Percentiles rank a stretch among this genome's conserved stretches.
Conservation (phyloP, 305 asterid genomes). For the Rubia balearica region DNA sequence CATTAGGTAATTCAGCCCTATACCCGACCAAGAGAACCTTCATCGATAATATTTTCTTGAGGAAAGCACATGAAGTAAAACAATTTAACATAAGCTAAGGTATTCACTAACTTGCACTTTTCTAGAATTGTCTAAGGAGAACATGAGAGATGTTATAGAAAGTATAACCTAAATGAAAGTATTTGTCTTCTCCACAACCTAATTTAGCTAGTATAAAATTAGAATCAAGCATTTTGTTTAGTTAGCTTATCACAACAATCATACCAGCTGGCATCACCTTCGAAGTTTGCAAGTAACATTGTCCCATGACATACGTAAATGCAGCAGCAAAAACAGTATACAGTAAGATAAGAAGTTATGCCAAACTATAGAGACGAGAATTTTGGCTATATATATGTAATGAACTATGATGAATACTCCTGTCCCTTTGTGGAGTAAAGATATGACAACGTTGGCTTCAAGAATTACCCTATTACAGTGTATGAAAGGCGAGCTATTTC, state of each 20-base stretch:
- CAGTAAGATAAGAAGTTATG: neutral
- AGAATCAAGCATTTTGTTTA: constrained; percentile 3
- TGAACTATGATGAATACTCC: neutral
- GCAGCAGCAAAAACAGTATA: constrained; percentile 50
- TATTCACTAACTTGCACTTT: no score
- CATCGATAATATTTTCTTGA: constrained; percentile 90
- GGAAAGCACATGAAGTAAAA: constrained; percentile 40
- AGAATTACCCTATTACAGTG: neutral
- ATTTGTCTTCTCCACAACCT: neutral
- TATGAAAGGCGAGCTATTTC: neutral
- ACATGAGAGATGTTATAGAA: no score
- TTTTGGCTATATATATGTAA: neutral
- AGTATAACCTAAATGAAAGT: no score
- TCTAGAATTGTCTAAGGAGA: no score
- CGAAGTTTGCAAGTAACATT: constrained; percentile 55
- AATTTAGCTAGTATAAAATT: neutral
- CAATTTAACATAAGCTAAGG: no score
- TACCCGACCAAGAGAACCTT: constrained; percentile 96
- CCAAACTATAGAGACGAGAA: neutral
- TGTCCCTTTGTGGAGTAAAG: neutral
- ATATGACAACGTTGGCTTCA: neutral
- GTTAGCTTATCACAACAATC: constrained; percentile 77
- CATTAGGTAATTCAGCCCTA: constrained; percentile 75
- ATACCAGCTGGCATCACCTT: constrained; percentile 85
- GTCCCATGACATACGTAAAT: constrained; percentile 63